A percentile compares a stretch with the other conserved stretches of the same genome.
Conservation (phyloP, 2,329 filamentous ascomycete genomes). For the Hypocrella siamensis region DNA sequence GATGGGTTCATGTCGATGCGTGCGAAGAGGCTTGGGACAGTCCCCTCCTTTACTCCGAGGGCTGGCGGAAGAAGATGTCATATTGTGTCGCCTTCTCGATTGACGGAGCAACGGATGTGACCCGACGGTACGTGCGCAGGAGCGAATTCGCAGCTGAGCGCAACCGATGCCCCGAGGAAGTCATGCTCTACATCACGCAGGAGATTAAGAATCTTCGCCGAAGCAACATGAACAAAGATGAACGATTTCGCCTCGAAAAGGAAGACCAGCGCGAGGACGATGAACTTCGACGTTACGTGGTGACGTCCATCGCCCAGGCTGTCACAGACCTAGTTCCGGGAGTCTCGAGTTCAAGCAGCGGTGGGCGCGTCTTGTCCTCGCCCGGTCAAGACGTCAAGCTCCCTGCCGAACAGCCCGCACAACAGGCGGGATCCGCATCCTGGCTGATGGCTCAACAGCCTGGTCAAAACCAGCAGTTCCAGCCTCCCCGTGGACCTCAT, state of each 20-base stretch:
- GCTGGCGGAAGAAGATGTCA: slow-evolving; percentile 91
- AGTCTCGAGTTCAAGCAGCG: slow-evolving; percentile 12
- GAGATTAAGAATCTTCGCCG: slow-evolving; percentile 80
- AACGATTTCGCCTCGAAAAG: slow-evolving; percentile 66
- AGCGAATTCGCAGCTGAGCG: slow-evolving; percentile 57
- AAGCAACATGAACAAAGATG: slow-evolving; percentile 70
- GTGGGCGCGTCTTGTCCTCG: slow-evolving; percentile 6
- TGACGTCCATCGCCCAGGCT: slow-evolving; percentile 57
- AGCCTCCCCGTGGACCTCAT: slow-evolving; percentile 27
- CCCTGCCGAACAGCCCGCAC: slow-evolving; percentile 41
- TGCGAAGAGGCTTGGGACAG: slow-evolving; percentile 95
- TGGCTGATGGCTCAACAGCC: slow-evolving; percentile 34
- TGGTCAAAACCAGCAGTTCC: slow-evolving; percentile 21
- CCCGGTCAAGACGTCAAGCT: slow-evolving; percentile 39
- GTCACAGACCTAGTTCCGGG: slow-evolving; percentile 52
- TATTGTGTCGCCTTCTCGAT: slow-evolving; percentile 96
- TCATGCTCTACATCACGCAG: slow-evolving; percentile 77
- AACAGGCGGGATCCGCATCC: slow-evolving; percentile 33
- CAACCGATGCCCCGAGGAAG: slow-evolving; percentile 71
- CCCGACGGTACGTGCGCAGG: slow-evolving; percentile 55
- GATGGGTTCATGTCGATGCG: slow-evolving; percentile 93
- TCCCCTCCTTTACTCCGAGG: slow-evolving; percentile 79
- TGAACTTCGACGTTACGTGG: slow-evolving; percentile 59
- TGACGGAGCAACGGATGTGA: slow-evolving; percentile 59
- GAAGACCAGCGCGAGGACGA: slow-evolving; percentile 63